A percentile compares a stretch with the other conserved stretches of the same genome.
Evolutionary conservation across 2,329 filamentous ascomycete species (phyloP).

Genomic region (Calonectria hongkongensis): DNA sequence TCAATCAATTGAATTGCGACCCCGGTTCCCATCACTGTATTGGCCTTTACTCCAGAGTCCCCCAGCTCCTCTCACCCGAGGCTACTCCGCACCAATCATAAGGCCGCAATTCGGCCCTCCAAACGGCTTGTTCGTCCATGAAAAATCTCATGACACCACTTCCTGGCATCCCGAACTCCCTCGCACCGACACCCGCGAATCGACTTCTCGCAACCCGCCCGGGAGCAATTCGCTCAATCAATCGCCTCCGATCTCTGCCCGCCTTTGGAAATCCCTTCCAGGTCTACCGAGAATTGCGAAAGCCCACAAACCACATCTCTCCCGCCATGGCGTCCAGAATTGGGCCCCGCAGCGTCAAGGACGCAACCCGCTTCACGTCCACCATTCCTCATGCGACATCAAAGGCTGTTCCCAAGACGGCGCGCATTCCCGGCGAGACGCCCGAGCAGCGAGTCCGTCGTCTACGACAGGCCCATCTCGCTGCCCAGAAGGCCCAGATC

Average conservation of each 20-base stretch:
- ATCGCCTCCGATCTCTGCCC: slow-evolving; percentile 5
- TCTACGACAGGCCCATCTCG: slow-evolving; percentile 79
- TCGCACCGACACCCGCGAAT: slow-evolving; percentile 39
- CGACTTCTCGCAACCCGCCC: slow-evolving; percentile 28
- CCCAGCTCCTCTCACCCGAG: slow-evolving; percentile 57
- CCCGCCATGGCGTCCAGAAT: slow-evolving; percentile 64
- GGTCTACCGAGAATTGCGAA: neutral
- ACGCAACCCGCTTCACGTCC: slow-evolving; percentile 83
- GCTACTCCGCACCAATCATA: slow-evolving; percentile 62
- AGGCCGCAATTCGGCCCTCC: slow-evolving; percentile 53
- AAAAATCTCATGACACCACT: slow-evolving; percentile 64
- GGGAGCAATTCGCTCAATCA: slow-evolving; percentile 28
- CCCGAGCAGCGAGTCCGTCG: slow-evolving; percentile 82
- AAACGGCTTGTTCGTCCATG: slow-evolving; percentile 41
- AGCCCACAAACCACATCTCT: slow-evolving; percentile 10
- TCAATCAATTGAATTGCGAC: neutral
- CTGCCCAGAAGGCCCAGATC: slow-evolving; percentile 76
- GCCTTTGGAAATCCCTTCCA: neutral
- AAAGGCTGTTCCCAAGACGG: slow-evolving; percentile 66
- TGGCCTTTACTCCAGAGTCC: neutral
- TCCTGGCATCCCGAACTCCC: slow-evolving; percentile 51
- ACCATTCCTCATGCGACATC: slow-evolving; percentile 78
- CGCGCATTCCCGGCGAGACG: slow-evolving; percentile 71
- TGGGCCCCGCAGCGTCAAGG: slow-evolving; percentile 81
- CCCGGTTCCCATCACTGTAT: slow-evolving; percentile 7